A percentile compares a stretch with the other conserved stretches of the same genome.
These are phyloP conservation scores for Paraphoma chrysanthemicola DNA, from an alignment of 2,329 filamentous ascomycete genomes.

Conservation along the genomic window DNA sequence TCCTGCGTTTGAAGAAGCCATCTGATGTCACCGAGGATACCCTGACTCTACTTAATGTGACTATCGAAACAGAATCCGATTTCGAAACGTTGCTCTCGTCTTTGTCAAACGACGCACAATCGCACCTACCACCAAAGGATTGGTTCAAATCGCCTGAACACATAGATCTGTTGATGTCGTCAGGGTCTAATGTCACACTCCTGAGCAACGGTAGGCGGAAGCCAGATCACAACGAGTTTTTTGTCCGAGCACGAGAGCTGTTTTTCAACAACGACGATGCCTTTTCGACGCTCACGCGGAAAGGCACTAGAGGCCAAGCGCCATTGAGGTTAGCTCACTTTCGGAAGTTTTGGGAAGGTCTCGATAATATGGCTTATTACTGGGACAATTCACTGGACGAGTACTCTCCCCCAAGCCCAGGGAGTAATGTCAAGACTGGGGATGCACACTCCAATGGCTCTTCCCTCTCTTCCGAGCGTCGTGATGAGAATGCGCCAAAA, in stretches of 20 bases:
- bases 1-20: conserved; percentile 50
- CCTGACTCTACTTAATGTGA: conserved; percentile 52
- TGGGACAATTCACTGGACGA: conserved; percentile 68
- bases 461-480: no score
- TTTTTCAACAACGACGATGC: conserved; percentile 63
- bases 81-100: conserved; percentile 50
- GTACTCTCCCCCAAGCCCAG: conserved; percentile 52
- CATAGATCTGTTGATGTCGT: conserved; percentile 29
- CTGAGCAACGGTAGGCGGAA: conserved; percentile 59
- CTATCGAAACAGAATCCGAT: conserved; percentile 43
- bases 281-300: conserved; percentile 62
- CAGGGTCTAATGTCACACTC: conserved; percentile 33
- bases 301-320: conserved; percentile 53
- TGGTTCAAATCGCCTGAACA: conserved; percentile 41
- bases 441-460: not conserved
- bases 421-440: conserved; percentile 8
- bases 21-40: conserved; percentile 51
- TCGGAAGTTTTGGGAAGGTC: conserved; percentile 65
- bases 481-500: no score
- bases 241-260: conserved; percentile 59
- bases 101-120: conserved; percentile 39
- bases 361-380: conserved; percentile 67
- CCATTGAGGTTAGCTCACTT: conserved; percentile 62
- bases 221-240: conserved; percentile 58
- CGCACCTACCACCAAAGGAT: conserved; percentile 49